Evolutionary conservation across 345 rosid species (phyloP).

Genomic region (Alliaria petiolata): DNA sequence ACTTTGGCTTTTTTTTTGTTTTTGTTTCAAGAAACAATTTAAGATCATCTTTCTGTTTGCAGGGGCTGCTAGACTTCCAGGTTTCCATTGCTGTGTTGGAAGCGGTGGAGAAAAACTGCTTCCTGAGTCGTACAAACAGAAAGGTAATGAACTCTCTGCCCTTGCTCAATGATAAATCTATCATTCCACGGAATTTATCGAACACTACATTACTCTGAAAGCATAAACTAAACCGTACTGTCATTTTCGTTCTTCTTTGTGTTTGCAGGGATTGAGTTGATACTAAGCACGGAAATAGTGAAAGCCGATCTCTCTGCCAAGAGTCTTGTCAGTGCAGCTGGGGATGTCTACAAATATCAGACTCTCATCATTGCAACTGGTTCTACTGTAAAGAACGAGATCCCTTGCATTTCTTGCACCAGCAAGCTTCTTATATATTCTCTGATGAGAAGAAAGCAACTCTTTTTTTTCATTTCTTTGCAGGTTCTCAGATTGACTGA

Average conservation of each 20-base stretch:
- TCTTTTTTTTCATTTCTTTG: neutral
- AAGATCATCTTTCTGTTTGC: constrained; percentile 5
- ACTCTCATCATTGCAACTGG: constrained; percentile 84
- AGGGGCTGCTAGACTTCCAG: constrained; percentile 98
- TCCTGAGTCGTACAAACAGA: constrained; percentile 87
- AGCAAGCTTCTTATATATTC: neutral
- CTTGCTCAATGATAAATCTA: neutral
- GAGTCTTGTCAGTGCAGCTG: constrained; percentile 68
- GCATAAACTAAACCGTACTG: neutral
- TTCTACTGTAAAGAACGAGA: constrained; percentile 54
- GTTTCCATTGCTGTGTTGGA: constrained; percentile 96
- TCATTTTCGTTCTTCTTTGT: neutral
- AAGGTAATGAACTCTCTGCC: constrained; percentile 43
- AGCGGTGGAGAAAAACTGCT: constrained; percentile 92
- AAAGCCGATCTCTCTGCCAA: constrained; percentile 81
- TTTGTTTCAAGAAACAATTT: neutral
- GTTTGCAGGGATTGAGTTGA: constrained; percentile 80
- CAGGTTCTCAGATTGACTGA: constrained; percentile 83
- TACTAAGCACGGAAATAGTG: constrained; percentile 89
- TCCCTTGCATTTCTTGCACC: neutral
- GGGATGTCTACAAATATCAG: constrained; percentile 65
- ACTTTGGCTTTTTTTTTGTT: neutral
- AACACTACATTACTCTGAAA: neutral
- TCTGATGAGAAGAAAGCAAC: constrained; percentile 4
- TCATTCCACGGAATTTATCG: neutral